These are phyloP conservation scores for Strobilomyces dryophilus DNA, from an alignment of 768 basidiomycete genomes.

Conservation along the genomic window DNA sequence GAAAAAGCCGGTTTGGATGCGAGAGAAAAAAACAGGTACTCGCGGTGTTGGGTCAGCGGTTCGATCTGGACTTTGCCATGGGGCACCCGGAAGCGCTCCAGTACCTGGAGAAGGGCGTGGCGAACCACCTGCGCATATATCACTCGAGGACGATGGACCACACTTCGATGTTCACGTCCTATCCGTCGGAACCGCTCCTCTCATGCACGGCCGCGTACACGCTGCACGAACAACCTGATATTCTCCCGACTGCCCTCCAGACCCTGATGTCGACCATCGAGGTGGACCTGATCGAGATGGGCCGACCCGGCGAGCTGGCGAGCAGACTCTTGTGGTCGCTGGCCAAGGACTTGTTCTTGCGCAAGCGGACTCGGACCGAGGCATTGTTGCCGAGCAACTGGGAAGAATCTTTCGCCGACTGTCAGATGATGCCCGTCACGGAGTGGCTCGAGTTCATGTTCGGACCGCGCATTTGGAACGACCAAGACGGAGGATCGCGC, in stretches of 20 bases:
- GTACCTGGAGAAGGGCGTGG: conserved; percentile 2
- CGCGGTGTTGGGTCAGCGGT: conserved; percentile 3
- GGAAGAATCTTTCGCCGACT: conserved; percentile 7
- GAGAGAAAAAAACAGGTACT: neutral
- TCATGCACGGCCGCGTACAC: neutral
- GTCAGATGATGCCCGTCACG: conserved; percentile 8
- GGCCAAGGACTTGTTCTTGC: conserved; percentile 1
- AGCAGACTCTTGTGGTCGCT: conserved; percentile 5
- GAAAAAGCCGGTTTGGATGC: neutral
- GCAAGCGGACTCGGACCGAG: neutral
- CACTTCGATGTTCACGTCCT: too few relatives aligned
- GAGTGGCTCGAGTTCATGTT: conserved; percentile 14
- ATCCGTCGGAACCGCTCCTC: too few relatives aligned
- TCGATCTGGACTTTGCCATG: neutral
- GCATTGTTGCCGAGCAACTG: neutral
- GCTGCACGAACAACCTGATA: neutral
- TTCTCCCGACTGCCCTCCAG: neutral
- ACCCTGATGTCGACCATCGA: neutral
- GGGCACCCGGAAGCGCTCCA: neutral
- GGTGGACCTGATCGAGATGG: conserved; percentile 3
- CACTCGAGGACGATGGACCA: conserved; percentile 3
- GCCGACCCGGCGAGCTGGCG: neutral
- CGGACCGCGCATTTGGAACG: neutral
- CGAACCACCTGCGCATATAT: conserved; percentile 13
- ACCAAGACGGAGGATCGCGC: neutral